Conservation (phyloP, 2,329 filamentous ascomycete genomes). For the Calonectria ilicicola region DNA sequence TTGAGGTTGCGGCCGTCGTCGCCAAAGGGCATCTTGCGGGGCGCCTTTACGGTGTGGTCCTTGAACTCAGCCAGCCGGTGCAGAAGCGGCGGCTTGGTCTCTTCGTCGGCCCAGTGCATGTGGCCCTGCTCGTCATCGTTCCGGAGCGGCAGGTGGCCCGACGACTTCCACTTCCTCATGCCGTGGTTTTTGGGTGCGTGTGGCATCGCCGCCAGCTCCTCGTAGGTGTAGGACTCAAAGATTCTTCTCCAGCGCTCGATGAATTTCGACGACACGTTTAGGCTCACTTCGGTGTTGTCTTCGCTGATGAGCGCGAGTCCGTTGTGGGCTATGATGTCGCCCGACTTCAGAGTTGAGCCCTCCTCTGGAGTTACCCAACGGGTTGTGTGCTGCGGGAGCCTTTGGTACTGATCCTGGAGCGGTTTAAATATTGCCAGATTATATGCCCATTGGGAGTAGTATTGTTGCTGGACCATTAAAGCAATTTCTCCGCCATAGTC, state of each 20-base stretch:
- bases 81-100: background rate
- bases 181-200: background rate
- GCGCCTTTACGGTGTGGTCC: background rate
- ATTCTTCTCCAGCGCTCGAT: background rate
- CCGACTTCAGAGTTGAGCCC: background rate
- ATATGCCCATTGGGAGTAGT: background rate
- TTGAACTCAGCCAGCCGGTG: background rate
- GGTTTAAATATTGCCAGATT: background rate
- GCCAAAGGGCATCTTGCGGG: background rate
- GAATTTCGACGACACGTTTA: background rate
- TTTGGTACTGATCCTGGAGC: background rate
- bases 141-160: background rate
- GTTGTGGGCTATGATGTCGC: background rate
- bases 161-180: background rate
- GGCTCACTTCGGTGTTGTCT: background rate
- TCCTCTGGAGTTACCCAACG: background rate
- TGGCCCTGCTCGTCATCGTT: background rate
- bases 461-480: conserved; percentile 13
- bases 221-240: background rate
- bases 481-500: conserved; percentile 19
- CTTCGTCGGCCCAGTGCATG: background rate
- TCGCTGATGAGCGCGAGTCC: background rate
- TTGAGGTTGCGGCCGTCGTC: background rate
- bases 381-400: background rate
- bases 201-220: background rate